Conservation (phyloP, 129 eudicot genomes). For the Flaveria sonorensis region DNA sequence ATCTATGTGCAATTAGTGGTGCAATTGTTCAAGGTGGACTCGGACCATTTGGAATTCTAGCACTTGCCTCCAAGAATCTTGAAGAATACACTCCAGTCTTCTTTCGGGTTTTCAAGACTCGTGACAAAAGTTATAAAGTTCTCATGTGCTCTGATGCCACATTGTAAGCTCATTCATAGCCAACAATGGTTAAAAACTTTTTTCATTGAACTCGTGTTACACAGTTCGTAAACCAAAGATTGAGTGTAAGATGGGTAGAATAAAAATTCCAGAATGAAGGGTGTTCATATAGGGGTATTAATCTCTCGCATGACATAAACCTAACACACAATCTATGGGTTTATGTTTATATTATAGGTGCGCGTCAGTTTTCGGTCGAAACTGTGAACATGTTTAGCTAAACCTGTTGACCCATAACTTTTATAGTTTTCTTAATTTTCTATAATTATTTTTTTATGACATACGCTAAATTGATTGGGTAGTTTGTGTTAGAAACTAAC, state of each 20-base stretch:
- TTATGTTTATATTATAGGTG: no score
- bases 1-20: constrained; percentile 42
- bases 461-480: no score
- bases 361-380: no score
- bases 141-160: constrained; percentile 71
- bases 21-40: constrained; percentile 55
- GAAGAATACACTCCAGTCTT: constrained; percentile 62
- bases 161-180: neutral
- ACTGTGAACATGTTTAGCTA: no score
- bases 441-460: no score
- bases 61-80: constrained; percentile 53
- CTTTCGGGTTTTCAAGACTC: constrained; percentile 51
- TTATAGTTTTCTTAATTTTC: no score
- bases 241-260: neutral
- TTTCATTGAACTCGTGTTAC: constrained; percentile 7
- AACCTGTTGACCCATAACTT: no score
- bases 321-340: no score
- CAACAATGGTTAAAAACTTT: neutral
- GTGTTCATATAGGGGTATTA: no score
- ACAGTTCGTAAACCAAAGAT: neutral
- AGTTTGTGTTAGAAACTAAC: no score
- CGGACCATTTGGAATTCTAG: constrained; percentile 58
- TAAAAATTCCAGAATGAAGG: neutral
- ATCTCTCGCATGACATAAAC: no score
- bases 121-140: constrained; percentile 38